A percentile compares a stretch with the other conserved stretches of the same genome.
phyloP scores from a whole-genome alignment of 352 stramenopile species.

The Pythium oligandrum region DNA sequence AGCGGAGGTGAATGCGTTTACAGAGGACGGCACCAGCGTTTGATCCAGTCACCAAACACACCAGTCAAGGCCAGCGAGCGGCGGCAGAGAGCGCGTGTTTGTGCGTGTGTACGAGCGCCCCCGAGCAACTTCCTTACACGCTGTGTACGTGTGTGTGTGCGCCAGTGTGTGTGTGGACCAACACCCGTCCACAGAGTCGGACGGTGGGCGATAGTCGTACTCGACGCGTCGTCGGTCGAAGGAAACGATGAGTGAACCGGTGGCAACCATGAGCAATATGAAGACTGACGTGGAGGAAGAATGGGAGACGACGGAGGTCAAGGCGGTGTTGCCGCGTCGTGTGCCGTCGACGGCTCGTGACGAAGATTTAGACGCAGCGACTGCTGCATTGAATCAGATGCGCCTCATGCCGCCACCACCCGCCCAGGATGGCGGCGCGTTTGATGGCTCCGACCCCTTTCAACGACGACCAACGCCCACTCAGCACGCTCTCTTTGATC shows the following conservation, averaged over 20 bases:
- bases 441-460: slow-evolving; percentile 21
- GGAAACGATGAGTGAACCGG: too few relatives aligned
- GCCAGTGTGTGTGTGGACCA: too few relatives aligned
- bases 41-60: slow-evolving; percentile 19
- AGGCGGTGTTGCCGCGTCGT: slow-evolving; percentile 7
- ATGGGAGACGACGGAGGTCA: slow-evolving; percentile 14
- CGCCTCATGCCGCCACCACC: slow-evolving; percentile 29
- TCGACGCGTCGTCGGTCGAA: too few relatives aligned
- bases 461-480: slow-evolving; percentile 9
- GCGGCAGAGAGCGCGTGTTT: too few relatives aligned
- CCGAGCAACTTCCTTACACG: too few relatives aligned
- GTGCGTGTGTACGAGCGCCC: too few relatives aligned
- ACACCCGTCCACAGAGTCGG: too few relatives aligned
- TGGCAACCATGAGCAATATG: slow-evolving; percentile 6
- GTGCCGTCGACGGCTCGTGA: slow-evolving; percentile 6
- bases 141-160: too few relatives aligned
- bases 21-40: slow-evolving; percentile 6
- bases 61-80: too few relatives aligned
- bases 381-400: slow-evolving; percentile 29
- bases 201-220: too few relatives aligned
- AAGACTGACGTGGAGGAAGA: slow-evolving; percentile 7
- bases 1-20: slow-evolving; percentile 17
- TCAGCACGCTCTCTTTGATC: slow-evolving; percentile 21
- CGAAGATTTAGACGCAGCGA: slow-evolving; percentile 17
- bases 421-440: slow-evolving; percentile 44